Evolutionary conservation across 805 yeast genomes (phyloP), one percentile per base, ranked within the genome.

Genomic region (Blastobotrys americana): DNA sequence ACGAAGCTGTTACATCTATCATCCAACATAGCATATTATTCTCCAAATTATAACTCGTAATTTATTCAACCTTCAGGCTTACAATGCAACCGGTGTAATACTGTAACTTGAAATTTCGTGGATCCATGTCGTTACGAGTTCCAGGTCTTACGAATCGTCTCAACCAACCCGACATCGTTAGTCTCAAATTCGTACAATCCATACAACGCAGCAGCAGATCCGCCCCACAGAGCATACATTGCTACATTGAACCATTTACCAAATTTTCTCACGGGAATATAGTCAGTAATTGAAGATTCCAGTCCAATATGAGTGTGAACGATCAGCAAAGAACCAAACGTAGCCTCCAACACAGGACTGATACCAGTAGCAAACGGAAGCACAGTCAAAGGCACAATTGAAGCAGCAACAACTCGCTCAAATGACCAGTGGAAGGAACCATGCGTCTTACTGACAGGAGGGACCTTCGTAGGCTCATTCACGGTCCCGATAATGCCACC

Each of bases 391-490:
- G 98, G 98, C 19, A 87, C 73, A 62, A 89, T 69, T 8, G 81
- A 77, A 15, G 82, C 63, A 3, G 94, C 73, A 28, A 87, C 67
- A 3, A 77, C 57, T 55, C 85, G 77, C 71, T 90, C 98, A 56
- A 81, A 80, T n/a, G 84, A 70, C 98, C 98, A 90, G 70, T 89
- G 97, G 63, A 78, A 74, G 19, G 94, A 84, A 39, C 97, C 97
- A 58, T 87, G 89, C 41, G 71, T 59, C 52, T 72, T 76, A 57
- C 76, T 71, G 3, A 80, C 62, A 34, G 71, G 64, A 34, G 97
- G 97, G 13, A 77, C 68, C 27, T 69, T 67, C 57, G 73, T 83
- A 13, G 97, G 88, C 50, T 93, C 97, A 65, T 90, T 93, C 40
- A 89, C 95, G 4, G 89, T 79, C n/a, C 97, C 97, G 39, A 81